Percentiles rank a stretch among this genome's conserved stretches.
Evolutionary conservation across 2,329 filamentous ascomycete species (phyloP).

Genomic region (Fusarium nisikadoi): DNA sequence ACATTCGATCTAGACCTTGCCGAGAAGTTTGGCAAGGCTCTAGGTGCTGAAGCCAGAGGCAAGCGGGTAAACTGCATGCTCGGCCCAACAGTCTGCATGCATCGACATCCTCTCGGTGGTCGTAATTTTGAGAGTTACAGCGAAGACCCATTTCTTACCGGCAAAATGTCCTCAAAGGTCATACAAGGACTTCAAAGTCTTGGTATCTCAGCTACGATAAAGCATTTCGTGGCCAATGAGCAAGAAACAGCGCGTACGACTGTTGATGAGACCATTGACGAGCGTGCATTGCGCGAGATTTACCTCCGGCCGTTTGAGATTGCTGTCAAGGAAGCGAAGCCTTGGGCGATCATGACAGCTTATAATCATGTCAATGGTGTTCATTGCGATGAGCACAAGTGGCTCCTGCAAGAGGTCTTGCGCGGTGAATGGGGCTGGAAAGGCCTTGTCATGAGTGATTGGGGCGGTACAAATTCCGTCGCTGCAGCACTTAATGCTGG

Average conservation of each 20-base stretch:
- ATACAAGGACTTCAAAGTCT: conserved; percentile 57
- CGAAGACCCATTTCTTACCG: conserved; percentile 59
- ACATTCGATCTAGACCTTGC: conserved; percentile 71
- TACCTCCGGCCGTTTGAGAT: conserved; percentile 59
- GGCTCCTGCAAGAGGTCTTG: conserved; percentile 52
- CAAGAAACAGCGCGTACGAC: conserved; percentile 47
- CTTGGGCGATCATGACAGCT: conserved; percentile 58
- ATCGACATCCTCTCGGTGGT: conserved; percentile 59
- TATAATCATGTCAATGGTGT: conserved; percentile 60
- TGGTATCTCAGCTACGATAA: conserved; percentile 57
- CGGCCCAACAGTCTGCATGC: conserved; percentile 68
- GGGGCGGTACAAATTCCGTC: conserved; percentile 53
- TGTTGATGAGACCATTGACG: conserved; percentile 46
- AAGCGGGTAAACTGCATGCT: conserved; percentile 79
- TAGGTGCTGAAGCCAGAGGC: conserved; percentile 61
- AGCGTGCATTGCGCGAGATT: conserved; percentile 51
- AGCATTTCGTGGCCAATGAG: conserved; percentile 60
- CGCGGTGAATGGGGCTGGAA: conserved; percentile 58
- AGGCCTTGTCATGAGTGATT: conserved; percentile 60
- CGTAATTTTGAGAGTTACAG: conserved; percentile 60
- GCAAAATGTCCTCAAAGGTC: conserved; percentile 55
- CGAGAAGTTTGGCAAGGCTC: conserved; percentile 63
- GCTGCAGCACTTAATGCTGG: conserved; percentile 47
- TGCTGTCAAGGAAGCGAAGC: conserved; percentile 54
- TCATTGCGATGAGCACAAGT: conserved; percentile 55